phyloP scores from a whole-genome alignment of 257 asterid species.

The Gardenia jasminoides region DNA sequence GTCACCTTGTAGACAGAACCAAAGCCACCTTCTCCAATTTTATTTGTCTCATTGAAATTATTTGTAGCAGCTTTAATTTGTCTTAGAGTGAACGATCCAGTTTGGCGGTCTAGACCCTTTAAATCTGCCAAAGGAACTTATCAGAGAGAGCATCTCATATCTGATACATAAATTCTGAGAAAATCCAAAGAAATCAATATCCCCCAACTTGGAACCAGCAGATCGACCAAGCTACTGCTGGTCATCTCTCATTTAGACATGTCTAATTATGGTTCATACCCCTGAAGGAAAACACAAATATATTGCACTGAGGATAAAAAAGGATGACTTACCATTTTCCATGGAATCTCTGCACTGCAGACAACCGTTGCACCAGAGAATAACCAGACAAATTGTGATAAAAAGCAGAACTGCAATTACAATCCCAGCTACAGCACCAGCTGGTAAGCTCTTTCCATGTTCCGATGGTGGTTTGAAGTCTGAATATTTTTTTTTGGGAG shows the following conservation, averaged over 20 bases:
- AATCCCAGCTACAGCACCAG: constrained; percentile 51
- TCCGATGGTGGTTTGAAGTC: constrained; percentile 45
- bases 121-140: constrained; percentile 15
- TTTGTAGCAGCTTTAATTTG: constrained; percentile 73
- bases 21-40: constrained; percentile 89
- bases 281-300: background rate
- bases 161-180: background rate
- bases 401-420: constrained; percentile 38
- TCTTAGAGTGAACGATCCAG: constrained; percentile 63
- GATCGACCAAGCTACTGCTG: too few species aligned
- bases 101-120: constrained; percentile 46
- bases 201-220: too few species aligned
- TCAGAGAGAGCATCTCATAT: background rate
- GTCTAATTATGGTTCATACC: too few species aligned
- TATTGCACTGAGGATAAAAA: constrained; percentile 18
- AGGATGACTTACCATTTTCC: too few species aligned
- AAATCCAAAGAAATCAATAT: too few species aligned
- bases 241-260: too few species aligned
- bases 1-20: constrained; percentile 77
- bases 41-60: constrained; percentile 63
- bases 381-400: constrained; percentile 27
- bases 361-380: constrained; percentile 69
- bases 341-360: constrained; percentile 27
- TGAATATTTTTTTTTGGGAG: constrained; percentile 31
- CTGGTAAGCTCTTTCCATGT: constrained; percentile 29